phyloP scores from a whole-genome alignment of 495 filamentous ascomycete genomes.

The Penicillium argentinense region DNA sequence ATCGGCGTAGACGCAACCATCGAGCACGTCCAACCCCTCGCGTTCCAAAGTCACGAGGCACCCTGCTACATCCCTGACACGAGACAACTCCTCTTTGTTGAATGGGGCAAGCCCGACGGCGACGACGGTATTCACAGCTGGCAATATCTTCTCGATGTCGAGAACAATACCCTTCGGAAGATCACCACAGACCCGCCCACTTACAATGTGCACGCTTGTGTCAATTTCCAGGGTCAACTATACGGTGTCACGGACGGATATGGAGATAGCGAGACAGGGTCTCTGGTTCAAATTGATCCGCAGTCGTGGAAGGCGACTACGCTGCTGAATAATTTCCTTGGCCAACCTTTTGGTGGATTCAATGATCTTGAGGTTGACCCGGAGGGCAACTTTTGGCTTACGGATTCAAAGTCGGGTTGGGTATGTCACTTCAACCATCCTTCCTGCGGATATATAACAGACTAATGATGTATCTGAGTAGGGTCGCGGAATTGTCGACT shows the following conservation, averaged over 20 bases:
- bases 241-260: conserved; percentile 13
- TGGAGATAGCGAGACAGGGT: conserved; percentile 1
- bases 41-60: conserved; percentile 14
- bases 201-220: conserved; percentile 15
- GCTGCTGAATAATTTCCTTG: conserved; percentile 13
- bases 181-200: conserved; percentile 10
- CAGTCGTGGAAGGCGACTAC: conserved; percentile 1
- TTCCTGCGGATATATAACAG: neutral
- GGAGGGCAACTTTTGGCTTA: conserved; percentile 13
- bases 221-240: conserved; percentile 8
- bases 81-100: conserved; percentile 13
- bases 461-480: neutral
- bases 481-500: conserved; percentile 11
- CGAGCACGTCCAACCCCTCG: conserved; percentile 13
- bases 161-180: conserved; percentile 7
- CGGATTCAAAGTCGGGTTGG: conserved; percentile 12
- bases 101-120: conserved; percentile 14
- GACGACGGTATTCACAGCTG: conserved; percentile 11
- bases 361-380: conserved; percentile 15
- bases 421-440: neutral
- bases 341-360: conserved; percentile 15
- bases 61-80: conserved; percentile 14
- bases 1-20: conserved; percentile 11
- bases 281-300: conserved; percentile 9
- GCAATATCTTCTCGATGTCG: conserved; percentile 17